A percentile compares a stretch with the other conserved stretches of the same genome.
These are phyloP conservation scores for Scortechinia acanthostroma DNA, from an alignment of 2,329 filamentous ascomycete species.

Conservation along the genomic window DNA sequence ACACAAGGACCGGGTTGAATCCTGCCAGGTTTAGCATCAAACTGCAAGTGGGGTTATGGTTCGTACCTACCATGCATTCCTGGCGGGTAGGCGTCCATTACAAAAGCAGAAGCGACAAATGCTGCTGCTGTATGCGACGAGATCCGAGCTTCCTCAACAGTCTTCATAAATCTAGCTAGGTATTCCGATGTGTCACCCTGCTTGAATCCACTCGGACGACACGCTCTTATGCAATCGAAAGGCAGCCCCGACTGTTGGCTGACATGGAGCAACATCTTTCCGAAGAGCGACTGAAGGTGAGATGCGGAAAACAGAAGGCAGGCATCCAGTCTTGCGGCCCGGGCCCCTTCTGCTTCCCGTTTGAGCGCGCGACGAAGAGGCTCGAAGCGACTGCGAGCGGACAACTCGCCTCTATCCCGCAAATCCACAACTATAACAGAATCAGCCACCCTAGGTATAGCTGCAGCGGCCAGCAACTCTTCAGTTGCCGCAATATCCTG, in stretches of 20 bases:
- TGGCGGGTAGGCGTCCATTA: neutral
- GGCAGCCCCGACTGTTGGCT: too few species aligned
- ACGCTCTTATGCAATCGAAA: neutral
- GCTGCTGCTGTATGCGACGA: too few species aligned
- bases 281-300: neutral
- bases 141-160: too few species aligned
- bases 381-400: neutral
- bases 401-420: neutral
- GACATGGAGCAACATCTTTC: neutral
- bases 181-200: too few species aligned
- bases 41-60: too few species aligned
- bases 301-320: neutral
- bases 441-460: too few species aligned
- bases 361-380: neutral
- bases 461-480: too few species aligned
- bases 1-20: too few species aligned
- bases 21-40: too few species aligned
- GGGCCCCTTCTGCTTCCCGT: neutral
- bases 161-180: too few species aligned
- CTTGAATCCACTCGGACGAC: too few species aligned
- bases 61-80: neutral
- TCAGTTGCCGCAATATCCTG: neutral
- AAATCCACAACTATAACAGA: neutral
- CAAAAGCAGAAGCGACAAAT: neutral
- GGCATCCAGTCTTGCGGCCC: neutral